A percentile compares a stretch with the other conserved stretches of the same genome.
phyloP scores from a whole-genome alignment of 495 filamentous ascomycete genomes.

The Extremus antarcticus region DNA sequence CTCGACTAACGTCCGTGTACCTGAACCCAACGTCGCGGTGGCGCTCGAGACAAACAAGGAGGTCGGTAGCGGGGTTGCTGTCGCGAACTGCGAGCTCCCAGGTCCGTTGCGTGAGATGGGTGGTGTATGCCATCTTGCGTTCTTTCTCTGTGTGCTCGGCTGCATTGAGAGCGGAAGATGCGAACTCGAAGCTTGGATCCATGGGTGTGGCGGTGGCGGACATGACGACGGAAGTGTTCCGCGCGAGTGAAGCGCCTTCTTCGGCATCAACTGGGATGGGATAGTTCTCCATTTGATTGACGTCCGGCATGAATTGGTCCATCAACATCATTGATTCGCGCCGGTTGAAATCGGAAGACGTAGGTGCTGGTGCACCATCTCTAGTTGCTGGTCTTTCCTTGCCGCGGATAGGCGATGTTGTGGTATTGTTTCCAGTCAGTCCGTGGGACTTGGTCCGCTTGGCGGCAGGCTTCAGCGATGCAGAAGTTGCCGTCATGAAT shows the following conservation, averaged over 20 bases:
- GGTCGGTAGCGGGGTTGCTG: conserved; percentile 87
- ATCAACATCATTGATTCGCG: conserved; percentile 32
- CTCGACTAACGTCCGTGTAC: conserved; percentile 87
- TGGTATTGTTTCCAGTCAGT: too few species aligned
- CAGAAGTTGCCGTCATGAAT: conserved; percentile 86
- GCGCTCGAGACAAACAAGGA: conserved; percentile 86
- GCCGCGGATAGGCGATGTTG: conserved; percentile 31
- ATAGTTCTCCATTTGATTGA: conserved; percentile 11
- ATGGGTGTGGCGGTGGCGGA: conserved; percentile 17
- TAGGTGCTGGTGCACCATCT: conserved; percentile 18
- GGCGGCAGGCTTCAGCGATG: conserved; percentile 45
- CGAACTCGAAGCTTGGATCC: conserved; percentile 18
- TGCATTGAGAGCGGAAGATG: conserved; percentile 11
- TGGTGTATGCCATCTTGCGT: conserved; percentile 53
- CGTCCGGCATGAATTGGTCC: conserved; percentile 31
- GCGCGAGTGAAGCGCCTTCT: background rate
- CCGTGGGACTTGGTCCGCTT: conserved; percentile 7
- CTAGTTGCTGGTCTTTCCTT: conserved; percentile 16
- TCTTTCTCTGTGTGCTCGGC: conserved; percentile 17
- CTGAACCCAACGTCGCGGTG: conserved; percentile 88
- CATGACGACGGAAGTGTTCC: background rate
- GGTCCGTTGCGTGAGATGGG: conserved; percentile 75
- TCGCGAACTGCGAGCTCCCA: conserved; percentile 90
- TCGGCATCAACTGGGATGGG: conserved; percentile 7
- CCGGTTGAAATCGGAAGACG: conserved; percentile 7